Conservation (phyloP, 495 filamentous ascomycete species). For the Venustampulla echinocandica region DNA sequence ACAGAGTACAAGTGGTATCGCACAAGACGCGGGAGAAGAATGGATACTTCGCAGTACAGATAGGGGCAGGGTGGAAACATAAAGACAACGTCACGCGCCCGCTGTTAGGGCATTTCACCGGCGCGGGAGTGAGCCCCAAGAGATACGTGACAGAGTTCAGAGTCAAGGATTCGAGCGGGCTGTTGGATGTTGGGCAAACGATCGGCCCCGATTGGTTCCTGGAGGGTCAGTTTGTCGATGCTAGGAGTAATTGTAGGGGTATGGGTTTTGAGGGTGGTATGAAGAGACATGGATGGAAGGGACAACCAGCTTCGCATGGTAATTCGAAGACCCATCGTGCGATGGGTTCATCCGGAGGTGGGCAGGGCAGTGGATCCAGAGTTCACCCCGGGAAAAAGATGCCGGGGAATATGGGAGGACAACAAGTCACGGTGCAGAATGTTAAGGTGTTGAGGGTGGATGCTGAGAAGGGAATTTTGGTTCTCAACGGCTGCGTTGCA, state of each 20-base stretch:
- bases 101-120: conserved; percentile 76
- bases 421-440: conserved; percentile 82
- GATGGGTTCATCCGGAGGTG: conserved; percentile 77
- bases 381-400: conserved; percentile 96
- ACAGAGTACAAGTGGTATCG: conserved; percentile 78
- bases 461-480: conserved; percentile 71
- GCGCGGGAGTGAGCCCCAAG: conserved; percentile 71
- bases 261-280: conserved; percentile 95
- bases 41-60: conserved; percentile 88
- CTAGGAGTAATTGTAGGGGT: conserved; percentile 65
- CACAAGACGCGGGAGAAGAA: conserved; percentile 73
- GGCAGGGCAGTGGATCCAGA: conserved; percentile 84
- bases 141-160: conserved; percentile 75
- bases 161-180: conserved; percentile 59
- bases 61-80: conserved; percentile 72
- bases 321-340: conserved; percentile 84
- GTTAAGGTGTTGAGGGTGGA: conserved; percentile 82
- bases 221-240: conserved; percentile 85
- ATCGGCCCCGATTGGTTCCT: conserved; percentile 80
- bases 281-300: conserved; percentile 83
- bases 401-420: conserved; percentile 87
- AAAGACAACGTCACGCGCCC: conserved; percentile 68
- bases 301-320: conserved; percentile 90
- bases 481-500: conserved; percentile 75
- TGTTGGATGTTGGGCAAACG: conserved; percentile 61